Conservation (phyloP, 2,329 filamentous ascomycete species). For the Alternaria incomplexa region DNA sequence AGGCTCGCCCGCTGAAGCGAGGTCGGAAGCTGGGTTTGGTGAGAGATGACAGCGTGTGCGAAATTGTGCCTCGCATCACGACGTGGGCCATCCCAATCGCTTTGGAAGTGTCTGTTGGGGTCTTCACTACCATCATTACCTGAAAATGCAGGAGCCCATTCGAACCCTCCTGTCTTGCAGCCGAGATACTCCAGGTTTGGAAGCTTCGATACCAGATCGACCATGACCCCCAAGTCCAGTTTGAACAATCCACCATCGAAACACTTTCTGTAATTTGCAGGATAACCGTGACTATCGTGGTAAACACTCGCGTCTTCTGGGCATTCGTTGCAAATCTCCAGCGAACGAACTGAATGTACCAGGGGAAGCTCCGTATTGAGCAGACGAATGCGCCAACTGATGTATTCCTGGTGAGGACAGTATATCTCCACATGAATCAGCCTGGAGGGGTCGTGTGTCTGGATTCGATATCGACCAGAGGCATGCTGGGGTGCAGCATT, state of each 20-base stretch:
- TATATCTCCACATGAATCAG: neutral
- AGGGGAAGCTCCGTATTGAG: constrained; percentile 4
- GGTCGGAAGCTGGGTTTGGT: constrained; percentile 6
- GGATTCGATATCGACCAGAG: neutral
- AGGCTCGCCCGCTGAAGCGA: constrained; percentile 8
- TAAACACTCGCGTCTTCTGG: neutral
- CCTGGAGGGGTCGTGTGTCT: neutral
- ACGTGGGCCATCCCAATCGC: constrained; percentile 24
- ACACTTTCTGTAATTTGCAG: neutral
- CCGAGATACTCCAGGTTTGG: constrained; percentile 10
- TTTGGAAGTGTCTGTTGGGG: constrained; percentile 5
- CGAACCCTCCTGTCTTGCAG: constrained; percentile 5
- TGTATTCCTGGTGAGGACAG: neutral
- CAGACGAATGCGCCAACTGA: constrained; percentile 19
- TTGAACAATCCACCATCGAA: constrained; percentile 1
- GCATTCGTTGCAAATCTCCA: constrained; percentile 2
- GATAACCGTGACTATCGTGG: neutral
- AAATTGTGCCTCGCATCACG: constrained; percentile 30
- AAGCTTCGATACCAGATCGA: constrained; percentile 12
- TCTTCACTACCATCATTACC: neutral
- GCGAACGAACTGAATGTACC: constrained; percentile 9
- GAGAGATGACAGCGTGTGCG: constrained; percentile 13
- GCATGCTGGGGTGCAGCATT: neutral
- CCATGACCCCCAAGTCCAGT: constrained; percentile 18
- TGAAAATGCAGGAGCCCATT: neutral